A percentile compares a stretch with the other conserved stretches of the same genome.
Conservation (phyloP, 1,284 basidiomycete species). For the Coriolopsis trogii region DNA sequence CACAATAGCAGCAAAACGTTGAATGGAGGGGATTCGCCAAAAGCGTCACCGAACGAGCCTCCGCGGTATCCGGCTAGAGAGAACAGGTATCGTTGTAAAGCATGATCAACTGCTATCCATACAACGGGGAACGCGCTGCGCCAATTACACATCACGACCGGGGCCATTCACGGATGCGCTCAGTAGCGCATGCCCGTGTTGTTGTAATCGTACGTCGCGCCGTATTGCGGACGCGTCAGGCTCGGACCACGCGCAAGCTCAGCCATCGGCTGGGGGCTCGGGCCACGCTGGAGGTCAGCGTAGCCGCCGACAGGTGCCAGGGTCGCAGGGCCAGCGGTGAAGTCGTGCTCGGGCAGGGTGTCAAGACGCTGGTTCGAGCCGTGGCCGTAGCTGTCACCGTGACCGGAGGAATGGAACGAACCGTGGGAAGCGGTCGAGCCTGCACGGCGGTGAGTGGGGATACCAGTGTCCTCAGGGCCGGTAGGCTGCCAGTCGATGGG, state of each 20-base stretch:
- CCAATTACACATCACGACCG: slow-evolving; percentile 12
- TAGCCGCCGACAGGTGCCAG: slow-evolving; percentile 75
- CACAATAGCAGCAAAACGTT: slow-evolving; percentile 5
- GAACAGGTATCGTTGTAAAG: slow-evolving; percentile 29
- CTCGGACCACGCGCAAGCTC: slow-evolving; percentile 52
- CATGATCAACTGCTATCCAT: slow-evolving; percentile 27
- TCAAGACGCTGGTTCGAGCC: slow-evolving; percentile 38
- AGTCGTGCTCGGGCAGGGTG: slow-evolving; percentile 76
- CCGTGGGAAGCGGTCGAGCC: slow-evolving; percentile 56
- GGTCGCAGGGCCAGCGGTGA: slow-evolving; percentile 65
- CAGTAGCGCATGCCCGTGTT: slow-evolving; percentile 30
- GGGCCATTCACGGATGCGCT: background rate
- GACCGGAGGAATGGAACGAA: slow-evolving; percentile 76
- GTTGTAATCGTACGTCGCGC: slow-evolving; percentile 38
- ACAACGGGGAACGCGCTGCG: slow-evolving; percentile 26
- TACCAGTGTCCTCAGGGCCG: slow-evolving; percentile 42
- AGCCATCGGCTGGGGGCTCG: slow-evolving; percentile 66
- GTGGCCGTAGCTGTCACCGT: slow-evolving; percentile 39
- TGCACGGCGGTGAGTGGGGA: slow-evolving; percentile 54
- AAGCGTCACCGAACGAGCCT: too few relatives aligned
- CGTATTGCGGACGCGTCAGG: slow-evolving; percentile 54
- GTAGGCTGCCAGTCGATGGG: slow-evolving; percentile 84
- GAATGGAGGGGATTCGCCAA: too few relatives aligned
- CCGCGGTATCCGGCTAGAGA: slow-evolving; percentile 2
- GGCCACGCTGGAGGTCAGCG: slow-evolving; percentile 74